Evolutionary conservation across 2,329 filamentous ascomycete genomes (phyloP).

Genomic region (Aspergillus transmontanensis): DNA sequence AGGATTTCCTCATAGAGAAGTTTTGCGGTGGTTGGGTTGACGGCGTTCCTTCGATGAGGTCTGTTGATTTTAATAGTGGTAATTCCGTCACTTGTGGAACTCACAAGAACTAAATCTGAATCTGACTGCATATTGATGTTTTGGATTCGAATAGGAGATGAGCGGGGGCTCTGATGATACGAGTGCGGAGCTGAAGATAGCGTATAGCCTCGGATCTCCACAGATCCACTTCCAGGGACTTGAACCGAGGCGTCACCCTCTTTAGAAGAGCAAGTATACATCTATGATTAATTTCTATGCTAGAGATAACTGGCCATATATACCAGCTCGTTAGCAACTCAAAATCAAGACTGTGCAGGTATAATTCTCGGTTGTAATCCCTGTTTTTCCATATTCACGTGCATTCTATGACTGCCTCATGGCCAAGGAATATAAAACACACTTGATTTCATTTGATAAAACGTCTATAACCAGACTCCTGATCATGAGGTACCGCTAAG

Average conservation of each 20-base stretch:
- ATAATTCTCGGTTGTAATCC: background rate
- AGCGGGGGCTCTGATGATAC: background rate
- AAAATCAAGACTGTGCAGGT: background rate
- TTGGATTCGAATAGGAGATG: background rate
- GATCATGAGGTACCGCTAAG: background rate
- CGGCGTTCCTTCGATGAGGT: conserved; percentile 50
- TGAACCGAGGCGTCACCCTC: background rate
- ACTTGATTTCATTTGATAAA: background rate
- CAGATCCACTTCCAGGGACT: background rate
- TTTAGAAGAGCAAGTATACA: background rate
- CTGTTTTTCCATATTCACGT: background rate
- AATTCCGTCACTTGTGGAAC: background rate
- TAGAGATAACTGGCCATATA: background rate
- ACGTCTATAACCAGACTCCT: background rate
- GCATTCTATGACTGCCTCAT: background rate
- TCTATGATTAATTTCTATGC: background rate
- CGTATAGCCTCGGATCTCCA: background rate
- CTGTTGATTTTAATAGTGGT: conserved; percentile 22
- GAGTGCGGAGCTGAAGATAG: background rate
- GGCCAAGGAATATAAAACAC: background rate
- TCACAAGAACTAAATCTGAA: background rate
- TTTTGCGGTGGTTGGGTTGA: conserved; percentile 37
- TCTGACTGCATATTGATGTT: background rate
- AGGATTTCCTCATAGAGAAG: conserved; percentile 43
- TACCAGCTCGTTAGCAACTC: background rate